phyloP scores from a whole-genome alignment of 2,329 filamentous ascomycete genomes.

The Hyphodiscus sp. region DNA sequence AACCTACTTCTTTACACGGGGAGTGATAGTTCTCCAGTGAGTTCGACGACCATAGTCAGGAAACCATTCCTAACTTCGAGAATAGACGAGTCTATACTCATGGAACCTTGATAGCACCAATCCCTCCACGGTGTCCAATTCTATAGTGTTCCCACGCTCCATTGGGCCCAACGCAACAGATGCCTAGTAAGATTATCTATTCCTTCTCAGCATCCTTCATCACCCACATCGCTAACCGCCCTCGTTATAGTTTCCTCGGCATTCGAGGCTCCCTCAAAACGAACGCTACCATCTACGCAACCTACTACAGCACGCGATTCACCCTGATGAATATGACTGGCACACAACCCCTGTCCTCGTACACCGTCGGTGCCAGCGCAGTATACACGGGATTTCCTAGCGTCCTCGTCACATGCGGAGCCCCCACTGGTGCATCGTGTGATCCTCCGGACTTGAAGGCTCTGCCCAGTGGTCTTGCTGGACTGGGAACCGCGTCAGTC shows the following conservation, averaged over 20 bases:
- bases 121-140: slow-evolving; percentile 9
- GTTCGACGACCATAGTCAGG: neutral
- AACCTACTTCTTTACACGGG: slow-evolving; percentile 9
- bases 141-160: slow-evolving; percentile 6
- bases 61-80: neutral
- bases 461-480: neutral
- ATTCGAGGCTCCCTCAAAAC: neutral
- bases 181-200: slow-evolving; percentile 6
- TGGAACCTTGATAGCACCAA: slow-evolving; percentile 11
- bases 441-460: neutral
- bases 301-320: neutral
- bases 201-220: neutral
- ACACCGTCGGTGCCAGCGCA: neutral
- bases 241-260: neutral
- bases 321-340: neutral
- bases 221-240: neutral
- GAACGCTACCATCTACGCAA: neutral
- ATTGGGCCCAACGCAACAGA: slow-evolving; percentile 7
- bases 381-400: neutral
- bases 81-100: slow-evolving; percentile 7
- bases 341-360: neutral
- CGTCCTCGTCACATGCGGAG: neutral
- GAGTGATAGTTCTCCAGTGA: slow-evolving; percentile 9
- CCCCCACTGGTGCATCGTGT: neutral
- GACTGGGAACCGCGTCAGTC: neutral